Conservation (phyloP, 768 basidiomycete species). For the Serendipita sp. region DNA sequence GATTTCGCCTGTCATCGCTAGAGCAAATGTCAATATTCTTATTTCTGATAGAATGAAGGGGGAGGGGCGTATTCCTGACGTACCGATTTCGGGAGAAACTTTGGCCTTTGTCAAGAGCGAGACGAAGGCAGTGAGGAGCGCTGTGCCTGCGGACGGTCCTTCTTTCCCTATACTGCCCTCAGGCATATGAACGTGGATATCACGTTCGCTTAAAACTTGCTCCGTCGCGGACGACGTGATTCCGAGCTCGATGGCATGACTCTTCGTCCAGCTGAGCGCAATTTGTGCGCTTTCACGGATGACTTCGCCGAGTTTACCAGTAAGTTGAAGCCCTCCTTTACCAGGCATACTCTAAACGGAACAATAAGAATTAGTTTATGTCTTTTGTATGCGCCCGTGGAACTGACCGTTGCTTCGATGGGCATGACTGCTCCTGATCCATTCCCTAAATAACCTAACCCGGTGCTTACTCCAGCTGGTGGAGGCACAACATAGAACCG, state of each 20-base stretch:
- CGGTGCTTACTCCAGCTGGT: slow-evolving; percentile 87
- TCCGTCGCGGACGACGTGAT: slow-evolving; percentile 58
- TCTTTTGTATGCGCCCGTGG: not conserved
- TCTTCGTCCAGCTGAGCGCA: slow-evolving; percentile 82
- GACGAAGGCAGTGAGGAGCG: slow-evolving; percentile 81
- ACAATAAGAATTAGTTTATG: slow-evolving; percentile 8
- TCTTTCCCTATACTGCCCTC: slow-evolving; percentile 89
- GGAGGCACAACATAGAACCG: slow-evolving; percentile 67
- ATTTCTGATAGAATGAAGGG: not conserved
- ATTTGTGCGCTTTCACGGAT: slow-evolving; percentile 95
- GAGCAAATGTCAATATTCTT: no score
- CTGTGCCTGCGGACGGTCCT: slow-evolving; percentile 92
- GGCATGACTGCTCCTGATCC: slow-evolving; percentile 96
- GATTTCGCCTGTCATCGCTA: slow-evolving; percentile 97
- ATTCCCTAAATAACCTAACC: slow-evolving; percentile 90
- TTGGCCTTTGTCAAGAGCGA: slow-evolving; percentile 75
- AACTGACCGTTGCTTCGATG: slow-evolving; percentile 73
- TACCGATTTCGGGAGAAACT: slow-evolving; percentile 79
- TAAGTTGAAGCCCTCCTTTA: slow-evolving; percentile 79
- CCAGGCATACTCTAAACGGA: slow-evolving; percentile 80
- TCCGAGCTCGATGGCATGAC: slow-evolving; percentile 76
- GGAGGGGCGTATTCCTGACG: slow-evolving; percentile 15
- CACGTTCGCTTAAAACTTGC: slow-evolving; percentile 68
- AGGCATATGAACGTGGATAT: slow-evolving; percentile 95
- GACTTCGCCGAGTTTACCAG: slow-evolving; percentile 95